Base-by-base conservation (phyloP, 2,329 filamentous ascomycete species). In the Malbranchea cinnamomea region DNA sequence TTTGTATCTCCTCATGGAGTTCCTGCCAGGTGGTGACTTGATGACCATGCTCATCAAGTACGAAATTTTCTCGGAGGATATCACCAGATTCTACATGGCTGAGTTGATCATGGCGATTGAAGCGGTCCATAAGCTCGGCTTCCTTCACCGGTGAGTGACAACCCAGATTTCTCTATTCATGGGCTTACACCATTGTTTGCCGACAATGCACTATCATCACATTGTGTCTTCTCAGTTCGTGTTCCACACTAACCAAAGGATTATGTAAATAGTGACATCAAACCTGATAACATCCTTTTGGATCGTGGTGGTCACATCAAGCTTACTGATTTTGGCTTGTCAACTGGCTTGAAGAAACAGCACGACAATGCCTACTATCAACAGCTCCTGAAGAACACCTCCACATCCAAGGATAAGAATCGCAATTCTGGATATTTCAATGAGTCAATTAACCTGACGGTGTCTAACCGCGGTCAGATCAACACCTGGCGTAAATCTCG, bases 1-100 rank as follows among this genome's bases (percentile, higher is more conserved):
- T 62, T 65, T 98, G 20, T 98, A 98, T 64, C 89, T 98, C 77
- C 67, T 98, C 37, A 98, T 98, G 89, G 89, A 98, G 59, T 98
- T 95, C 59, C 69, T 98, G 55, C 89, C 89, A 5, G 89, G 89
- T 56, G 89, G 89, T 56, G 89, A 98, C 62, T 59, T 98, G 54
- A 98, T 98, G 89, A 98, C 89, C 3, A 98, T 98, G 89, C 67
- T 98, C 44, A 98, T 98, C 64, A 98, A 95, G 67, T 98, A 98
- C 50, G 89, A 98, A 55, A 94, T 98, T 54, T 98, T 98, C 56
- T 92, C 84, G 0, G 87, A 95, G 55, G 89, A 98, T 44, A 95
- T 98, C 43, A 98, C 89, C 17, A 75, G 89, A 11, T 98, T 98
- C 59, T 98, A 98, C 59, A 98, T 98, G 72, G 89, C 89, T 14